Evolutionary conservation across 225 moss, liverwort and hornwort species (phyloP), one percentile per base, ranked within the genome.

Genomic region (Physcomitrellopsis africana): DNA sequence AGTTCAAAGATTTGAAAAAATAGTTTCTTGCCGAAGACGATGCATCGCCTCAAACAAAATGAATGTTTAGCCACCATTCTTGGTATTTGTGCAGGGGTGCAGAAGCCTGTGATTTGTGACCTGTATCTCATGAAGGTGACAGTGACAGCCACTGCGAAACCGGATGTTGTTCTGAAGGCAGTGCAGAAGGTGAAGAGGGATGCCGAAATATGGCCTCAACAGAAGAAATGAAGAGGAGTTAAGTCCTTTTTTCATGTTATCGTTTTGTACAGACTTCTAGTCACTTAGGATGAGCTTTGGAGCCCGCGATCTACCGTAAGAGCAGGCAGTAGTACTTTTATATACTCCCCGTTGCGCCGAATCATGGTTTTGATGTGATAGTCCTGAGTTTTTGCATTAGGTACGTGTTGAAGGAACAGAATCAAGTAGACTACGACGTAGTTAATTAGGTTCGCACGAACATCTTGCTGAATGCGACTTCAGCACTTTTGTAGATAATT

Each of bases 161-260:
- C 84, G 9, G 87, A 87, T 17, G 80, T 70, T 55, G 64, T 79
- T 55, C 81, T 87, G 46, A 74, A 84, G 54, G 53, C 24, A n/a
- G 87, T 71, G 67, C 63, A 56, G 77, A 77, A 32, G 42, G 79
- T 79, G 70, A 82, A 80, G 81, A 81, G 68, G 45, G 73, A 81
- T 64, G 76, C 84, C 26, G 84, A 72, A 55, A 60, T 84, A 57
- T 72, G 79, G 86, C 70, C 83, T 54, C 67, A 78, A 70, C 81
- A 76, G 32, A 69, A 75, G 51, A 76, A 82, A 47, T 82, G 70
- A 73, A 24, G 44, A 15, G 14, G 11, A 53, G 47, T 37, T 59
- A 13, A 29, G 41, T 18, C 71, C 60, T 23, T 48, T 26, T 65
- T 61, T 26, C 11, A 37, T 60, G 54, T 1, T 66, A 22, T 62